These are phyloP conservation scores for Sporothrix brunneoviolacea DNA, from an alignment of 2,329 filamentous ascomycete genomes.

Conservation along the genomic window DNA sequence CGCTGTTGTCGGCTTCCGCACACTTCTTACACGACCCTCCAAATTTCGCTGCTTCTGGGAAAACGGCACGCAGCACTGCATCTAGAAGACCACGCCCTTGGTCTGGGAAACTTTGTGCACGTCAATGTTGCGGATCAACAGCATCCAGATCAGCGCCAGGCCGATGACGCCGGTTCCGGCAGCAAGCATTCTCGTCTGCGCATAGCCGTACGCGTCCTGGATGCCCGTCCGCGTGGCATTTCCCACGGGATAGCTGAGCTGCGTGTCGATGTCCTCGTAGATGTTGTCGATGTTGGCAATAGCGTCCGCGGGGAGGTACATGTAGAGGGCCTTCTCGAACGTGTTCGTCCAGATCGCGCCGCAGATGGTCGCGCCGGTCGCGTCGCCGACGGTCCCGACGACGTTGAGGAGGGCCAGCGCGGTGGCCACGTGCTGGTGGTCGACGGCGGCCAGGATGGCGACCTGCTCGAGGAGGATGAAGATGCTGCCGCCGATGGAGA, in stretches of 20 bases:
- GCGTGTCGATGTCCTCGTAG: conserved; percentile 45
- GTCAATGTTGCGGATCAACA: conserved; percentile 16
- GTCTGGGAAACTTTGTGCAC: conserved; percentile 13
- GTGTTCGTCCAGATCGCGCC: conserved; percentile 38
- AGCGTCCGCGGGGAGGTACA: conserved; percentile 41
- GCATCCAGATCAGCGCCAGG: conserved; percentile 24
- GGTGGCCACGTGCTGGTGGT: conserved; percentile 47
- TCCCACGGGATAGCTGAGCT: conserved; percentile 42
- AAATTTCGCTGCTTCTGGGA: no score
- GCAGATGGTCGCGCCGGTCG: conserved; percentile 38
- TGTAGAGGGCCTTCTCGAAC: conserved; percentile 37
- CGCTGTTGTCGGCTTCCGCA: no score
- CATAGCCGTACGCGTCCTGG: conserved; percentile 39
- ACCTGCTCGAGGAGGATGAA: conserved; percentile 50
- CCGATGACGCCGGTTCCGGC: conserved; percentile 28
- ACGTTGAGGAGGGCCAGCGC: conserved; percentile 40
- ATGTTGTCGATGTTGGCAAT: conserved; percentile 37
- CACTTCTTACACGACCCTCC: no score
- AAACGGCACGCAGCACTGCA: no score
- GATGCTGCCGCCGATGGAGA: conserved; percentile 45
- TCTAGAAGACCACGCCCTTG: conserved; percentile 16
- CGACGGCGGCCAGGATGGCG: conserved; percentile 49
- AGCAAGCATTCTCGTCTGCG: conserved; percentile 36
- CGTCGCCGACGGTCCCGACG: conserved; percentile 37
- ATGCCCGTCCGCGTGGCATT: conserved; percentile 37